Evolutionary conservation across 176 grass and related monocot species (phyloP).

Genomic region (Miscanthus lutarioriparius): DNA sequence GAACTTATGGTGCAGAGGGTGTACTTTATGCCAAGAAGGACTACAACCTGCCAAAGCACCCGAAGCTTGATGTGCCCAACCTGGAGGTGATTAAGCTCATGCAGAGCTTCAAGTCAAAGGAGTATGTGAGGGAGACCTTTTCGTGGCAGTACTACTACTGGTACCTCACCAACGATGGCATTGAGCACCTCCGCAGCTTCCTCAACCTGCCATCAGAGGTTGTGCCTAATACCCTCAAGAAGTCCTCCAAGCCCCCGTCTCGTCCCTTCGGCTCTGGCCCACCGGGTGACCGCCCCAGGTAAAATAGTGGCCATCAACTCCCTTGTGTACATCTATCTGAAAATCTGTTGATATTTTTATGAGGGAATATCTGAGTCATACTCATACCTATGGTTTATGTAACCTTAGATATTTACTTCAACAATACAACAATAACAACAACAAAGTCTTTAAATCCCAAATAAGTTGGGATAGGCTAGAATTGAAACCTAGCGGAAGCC

Average conservation of each 20-base stretch:
- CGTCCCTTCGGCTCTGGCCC: slow-evolving; percentile 84
- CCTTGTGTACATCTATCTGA: not conserved
- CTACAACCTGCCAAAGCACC: slow-evolving; percentile 94
- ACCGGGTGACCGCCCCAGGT: slow-evolving; percentile 85
- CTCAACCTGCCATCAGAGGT: slow-evolving; percentile 95
- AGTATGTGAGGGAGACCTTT: slow-evolving; percentile 91
- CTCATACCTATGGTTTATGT: not conserved
- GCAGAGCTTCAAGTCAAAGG: slow-evolving; percentile 99
- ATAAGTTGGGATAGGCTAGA: too few species aligned
- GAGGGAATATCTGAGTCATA: not conserved
- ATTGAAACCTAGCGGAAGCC: too few species aligned
- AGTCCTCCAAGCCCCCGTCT: slow-evolving; percentile 76
- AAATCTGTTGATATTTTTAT: not conserved
- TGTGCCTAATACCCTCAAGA: slow-evolving; percentile 88
- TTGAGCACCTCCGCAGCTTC: slow-evolving; percentile 75
- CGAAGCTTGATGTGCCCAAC: slow-evolving; percentile 72
- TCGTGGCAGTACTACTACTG: slow-evolving; percentile 93
- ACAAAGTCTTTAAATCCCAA: too few species aligned
- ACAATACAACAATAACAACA: too few species aligned
- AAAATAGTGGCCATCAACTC: not conserved
- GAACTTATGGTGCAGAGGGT: slow-evolving; percentile 52
- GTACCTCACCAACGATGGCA: slow-evolving; percentile 94
- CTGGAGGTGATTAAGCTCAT: slow-evolving; percentile 96
- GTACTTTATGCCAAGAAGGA: slow-evolving; percentile 93
- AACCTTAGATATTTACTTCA: too few species aligned